Evolutionary conservation across 768 basidiomycete species (phyloP).

Genomic region (Artomyces pyxidatus): DNA sequence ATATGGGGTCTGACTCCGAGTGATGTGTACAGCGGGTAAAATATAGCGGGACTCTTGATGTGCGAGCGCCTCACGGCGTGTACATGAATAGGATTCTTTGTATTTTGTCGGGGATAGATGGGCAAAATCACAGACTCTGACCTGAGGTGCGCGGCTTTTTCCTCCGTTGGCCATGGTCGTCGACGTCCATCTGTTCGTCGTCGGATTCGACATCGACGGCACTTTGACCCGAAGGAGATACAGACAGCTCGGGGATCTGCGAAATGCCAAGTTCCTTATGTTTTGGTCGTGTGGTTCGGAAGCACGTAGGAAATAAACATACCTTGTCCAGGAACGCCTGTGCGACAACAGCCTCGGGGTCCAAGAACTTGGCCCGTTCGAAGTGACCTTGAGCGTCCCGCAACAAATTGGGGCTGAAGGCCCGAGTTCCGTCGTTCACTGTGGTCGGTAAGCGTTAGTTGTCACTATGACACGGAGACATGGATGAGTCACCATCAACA

Average conservation of each 20-base stretch:
- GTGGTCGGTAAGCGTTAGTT: neutral
- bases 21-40: slow-evolving; percentile 21
- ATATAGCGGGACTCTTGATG: neutral
- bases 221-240: slow-evolving; percentile 4
- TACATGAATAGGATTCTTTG: no score
- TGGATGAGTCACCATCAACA: slow-evolving; percentile 1
- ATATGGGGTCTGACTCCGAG: slow-evolving; percentile 77
- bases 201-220: slow-evolving; percentile 25
- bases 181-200: slow-evolving; percentile 27
- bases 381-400: slow-evolving; percentile 58
- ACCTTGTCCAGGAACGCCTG: slow-evolving; percentile 49
- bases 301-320: slow-evolving; percentile 1
- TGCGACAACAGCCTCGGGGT: slow-evolving; percentile 48
- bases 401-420: slow-evolving; percentile 28
- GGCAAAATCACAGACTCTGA: no score
- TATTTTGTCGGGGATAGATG: no score
- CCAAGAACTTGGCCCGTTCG: slow-evolving; percentile 51
- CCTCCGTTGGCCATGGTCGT: slow-evolving; percentile 19
- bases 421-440: neutral
- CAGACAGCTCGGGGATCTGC: neutral
- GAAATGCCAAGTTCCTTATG: neutral
- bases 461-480: neutral
- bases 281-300: neutral
- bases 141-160: slow-evolving; percentile 29
- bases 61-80: no score